A percentile compares a stretch with the other conserved stretches of the same genome.
Evolutionary conservation across 305 asterid species (phyloP).

Genomic region (Solanum hybrid): DNA sequence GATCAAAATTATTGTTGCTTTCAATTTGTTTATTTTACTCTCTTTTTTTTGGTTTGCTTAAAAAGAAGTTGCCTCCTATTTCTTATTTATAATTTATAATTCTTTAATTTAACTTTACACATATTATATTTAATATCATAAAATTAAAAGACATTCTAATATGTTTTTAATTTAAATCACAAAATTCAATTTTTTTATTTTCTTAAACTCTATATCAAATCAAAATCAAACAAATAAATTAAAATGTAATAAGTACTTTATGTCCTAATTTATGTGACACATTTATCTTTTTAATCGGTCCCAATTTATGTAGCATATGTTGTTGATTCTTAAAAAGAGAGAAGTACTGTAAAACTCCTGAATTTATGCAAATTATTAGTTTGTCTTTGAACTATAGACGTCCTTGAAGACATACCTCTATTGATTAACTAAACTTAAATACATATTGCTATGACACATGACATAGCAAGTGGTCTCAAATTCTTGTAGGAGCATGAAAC

Average conservation of each 20-base stretch:
- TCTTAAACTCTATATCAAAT: background rate
- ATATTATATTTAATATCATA: background rate
- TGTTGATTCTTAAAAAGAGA: background rate
- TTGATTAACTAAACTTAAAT: background rate
- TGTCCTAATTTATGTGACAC: too few species aligned
- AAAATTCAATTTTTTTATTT: too few species aligned
- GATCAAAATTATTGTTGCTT: background rate
- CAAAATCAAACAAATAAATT: too few species aligned
- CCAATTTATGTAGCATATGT: background rate
- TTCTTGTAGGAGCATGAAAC: too few species aligned
- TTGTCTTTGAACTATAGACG: background rate
- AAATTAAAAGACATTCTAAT: too few species aligned
- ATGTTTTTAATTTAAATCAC: background rate
- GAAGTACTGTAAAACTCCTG: background rate
- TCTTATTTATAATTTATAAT: too few species aligned
- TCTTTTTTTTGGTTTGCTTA: background rate
- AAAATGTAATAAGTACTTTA: too few species aligned
- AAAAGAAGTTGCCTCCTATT: background rate
- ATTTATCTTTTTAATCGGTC: too few species aligned
- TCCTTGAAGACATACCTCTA: accelerated
- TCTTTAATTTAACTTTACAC: background rate
- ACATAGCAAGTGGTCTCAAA: too few species aligned
- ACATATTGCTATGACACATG: background rate
- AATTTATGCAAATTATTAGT: too few species aligned
- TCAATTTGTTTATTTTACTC: background rate